Conservation (phyloP, 495 filamentous ascomycete genomes). For the Schizothecium vesticola region DNA sequence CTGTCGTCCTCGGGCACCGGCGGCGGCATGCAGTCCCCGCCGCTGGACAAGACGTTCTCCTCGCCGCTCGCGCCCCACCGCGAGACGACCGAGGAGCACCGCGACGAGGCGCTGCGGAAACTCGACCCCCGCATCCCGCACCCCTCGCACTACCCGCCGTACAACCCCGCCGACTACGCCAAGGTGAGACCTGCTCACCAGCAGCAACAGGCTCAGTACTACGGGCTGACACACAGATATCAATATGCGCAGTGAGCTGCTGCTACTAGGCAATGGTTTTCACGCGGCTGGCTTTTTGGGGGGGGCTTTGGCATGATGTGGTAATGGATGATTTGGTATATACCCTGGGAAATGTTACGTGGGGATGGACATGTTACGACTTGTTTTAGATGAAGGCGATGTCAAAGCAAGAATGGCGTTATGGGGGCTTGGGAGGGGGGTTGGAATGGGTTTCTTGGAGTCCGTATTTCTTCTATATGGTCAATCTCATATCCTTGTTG, state of each 20-base stretch:
- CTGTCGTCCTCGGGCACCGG: slow-evolving; percentile 25
- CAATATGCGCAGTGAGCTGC: neutral
- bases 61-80: slow-evolving; percentile 32
- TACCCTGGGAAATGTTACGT: neutral
- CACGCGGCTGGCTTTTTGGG: neutral
- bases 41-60: slow-evolving; percentile 33
- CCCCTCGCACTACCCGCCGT: slow-evolving; percentile 26
- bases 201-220: slow-evolving; percentile 10
- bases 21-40: slow-evolving; percentile 29
- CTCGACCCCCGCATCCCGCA: slow-evolving; percentile 19
- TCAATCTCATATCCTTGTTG: neutral
- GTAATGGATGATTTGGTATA: neutral
- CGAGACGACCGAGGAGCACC: slow-evolving; percentile 39
- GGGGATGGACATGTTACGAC: neutral
- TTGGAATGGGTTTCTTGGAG: neutral
- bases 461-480: neutral
- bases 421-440: neutral
- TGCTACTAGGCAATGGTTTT: neutral
- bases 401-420: neutral
- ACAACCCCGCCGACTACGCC: slow-evolving; percentile 44
- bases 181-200: slow-evolving; percentile 17
- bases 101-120: slow-evolving; percentile 22
- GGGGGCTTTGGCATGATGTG: neutral
- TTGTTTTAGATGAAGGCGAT: neutral
- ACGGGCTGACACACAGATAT: slow-evolving; percentile 8